These are phyloP conservation scores for Paraconiothyrium brasiliense DNA, from an alignment of 2,329 filamentous ascomycete species.

Conservation along the genomic window DNA sequence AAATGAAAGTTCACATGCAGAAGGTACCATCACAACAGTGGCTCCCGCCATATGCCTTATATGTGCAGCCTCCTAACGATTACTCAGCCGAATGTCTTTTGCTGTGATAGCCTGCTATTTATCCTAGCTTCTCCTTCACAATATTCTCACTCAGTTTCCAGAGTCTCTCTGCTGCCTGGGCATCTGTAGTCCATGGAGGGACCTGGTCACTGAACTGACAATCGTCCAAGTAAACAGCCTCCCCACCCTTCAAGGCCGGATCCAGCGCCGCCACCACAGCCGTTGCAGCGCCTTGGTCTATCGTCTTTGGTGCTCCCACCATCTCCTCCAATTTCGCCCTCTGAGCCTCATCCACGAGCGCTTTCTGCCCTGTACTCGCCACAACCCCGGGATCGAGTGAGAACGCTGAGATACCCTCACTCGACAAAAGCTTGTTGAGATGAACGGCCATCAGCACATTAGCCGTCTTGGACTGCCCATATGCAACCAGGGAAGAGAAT, in stretches of 20 bases:
- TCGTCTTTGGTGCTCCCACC: conserved; percentile 15
- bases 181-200: conserved; percentile 2
- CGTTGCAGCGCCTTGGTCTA: conserved; percentile 27
- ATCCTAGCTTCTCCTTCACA: conserved; percentile 9
- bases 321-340: background rate
- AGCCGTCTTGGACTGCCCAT: conserved; percentile 29
- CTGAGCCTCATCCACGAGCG: background rate
- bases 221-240: conserved; percentile 16
- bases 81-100: too few species aligned
- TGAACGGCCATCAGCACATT: conserved; percentile 22
- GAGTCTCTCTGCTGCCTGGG: conserved; percentile 26
- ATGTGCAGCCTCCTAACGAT: too few species aligned
- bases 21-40: too few species aligned
- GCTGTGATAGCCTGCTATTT: too few species aligned
- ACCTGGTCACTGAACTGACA: conserved; percentile 18
- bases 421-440: conserved; percentile 4
- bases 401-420: conserved; percentile 22
- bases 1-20: too few species aligned
- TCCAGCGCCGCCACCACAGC: conserved; percentile 26
- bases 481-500: conserved; percentile 20
- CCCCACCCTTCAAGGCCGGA: conserved; percentile 19
- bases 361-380: conserved; percentile 12
- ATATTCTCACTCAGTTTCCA: conserved; percentile 34
- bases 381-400: conserved; percentile 24
- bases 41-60: too few species aligned